Percentiles rank a stretch among this genome's conserved stretches.
These are phyloP conservation scores for Cercophora sp. DNA, from an alignment of 495 filamentous ascomycete genomes.

Conservation along the genomic window DNA sequence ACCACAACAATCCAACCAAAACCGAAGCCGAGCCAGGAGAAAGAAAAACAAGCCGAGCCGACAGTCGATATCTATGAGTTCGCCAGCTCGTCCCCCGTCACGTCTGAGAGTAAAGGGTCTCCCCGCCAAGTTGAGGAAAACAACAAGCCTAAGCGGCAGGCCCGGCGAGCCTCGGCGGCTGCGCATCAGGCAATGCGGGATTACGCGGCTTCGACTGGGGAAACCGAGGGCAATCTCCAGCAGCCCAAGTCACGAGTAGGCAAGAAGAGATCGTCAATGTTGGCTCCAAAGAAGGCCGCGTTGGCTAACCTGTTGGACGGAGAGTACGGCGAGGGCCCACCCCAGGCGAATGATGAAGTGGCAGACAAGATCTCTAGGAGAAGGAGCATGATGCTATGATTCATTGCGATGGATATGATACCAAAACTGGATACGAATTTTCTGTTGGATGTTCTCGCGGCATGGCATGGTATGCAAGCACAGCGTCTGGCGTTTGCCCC, in stretches of 20 bases:
- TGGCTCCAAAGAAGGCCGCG: slow-evolving; percentile 29
- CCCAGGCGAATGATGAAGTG: background rate
- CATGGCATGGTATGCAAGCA: slow-evolving; percentile 9
- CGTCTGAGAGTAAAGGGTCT: background rate
- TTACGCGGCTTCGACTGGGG: background rate
- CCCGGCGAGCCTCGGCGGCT: slow-evolving; percentile 8
- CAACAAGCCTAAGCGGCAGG: background rate
- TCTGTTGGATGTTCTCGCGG: background rate
- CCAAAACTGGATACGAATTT: background rate
- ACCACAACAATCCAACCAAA: background rate
- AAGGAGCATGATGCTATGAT: slow-evolving; percentile 58
- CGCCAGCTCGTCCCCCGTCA: slow-evolving; percentile 24
- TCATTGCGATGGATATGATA: background rate
- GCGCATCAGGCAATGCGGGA: slow-evolving; percentile 8
- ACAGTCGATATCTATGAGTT: slow-evolving; percentile 36
- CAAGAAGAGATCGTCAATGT: slow-evolving; percentile 40
- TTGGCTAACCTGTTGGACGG: slow-evolving; percentile 14
- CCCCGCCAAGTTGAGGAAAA: background rate
- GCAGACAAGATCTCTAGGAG: slow-evolving; percentile 31
- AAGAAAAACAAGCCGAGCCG: background rate
- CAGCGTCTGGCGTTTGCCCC: slow-evolving; percentile 27
- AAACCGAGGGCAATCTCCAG: background rate
- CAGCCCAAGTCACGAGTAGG: slow-evolving; percentile 17
- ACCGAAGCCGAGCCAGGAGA: background rate
- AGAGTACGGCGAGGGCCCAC: slow-evolving; percentile 1